These are phyloP conservation scores for Apiospora malaysiana DNA, from an alignment of 2,329 filamentous ascomycete species.

Conservation along the genomic window DNA sequence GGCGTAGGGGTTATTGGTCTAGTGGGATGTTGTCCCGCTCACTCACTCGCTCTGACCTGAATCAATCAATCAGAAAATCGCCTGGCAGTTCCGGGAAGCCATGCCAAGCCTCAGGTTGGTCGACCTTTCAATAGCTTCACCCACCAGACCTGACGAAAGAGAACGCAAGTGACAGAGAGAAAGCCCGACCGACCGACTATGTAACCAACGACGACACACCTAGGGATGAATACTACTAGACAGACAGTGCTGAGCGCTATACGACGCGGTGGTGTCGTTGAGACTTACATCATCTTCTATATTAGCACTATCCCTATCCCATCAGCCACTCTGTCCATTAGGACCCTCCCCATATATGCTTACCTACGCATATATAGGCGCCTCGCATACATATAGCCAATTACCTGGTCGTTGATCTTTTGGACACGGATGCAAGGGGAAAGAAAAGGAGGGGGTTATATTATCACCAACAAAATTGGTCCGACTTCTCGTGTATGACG, in stretches of 20 bases:
- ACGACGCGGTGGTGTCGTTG: neutral
- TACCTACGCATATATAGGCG: neutral
- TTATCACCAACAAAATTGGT: slow-evolving; percentile 9
- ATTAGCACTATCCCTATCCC: neutral
- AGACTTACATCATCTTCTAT: slow-evolving; percentile 9
- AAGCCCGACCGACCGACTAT: neutral
- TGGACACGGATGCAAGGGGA: neutral
- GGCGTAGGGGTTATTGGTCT: slow-evolving; percentile 10
- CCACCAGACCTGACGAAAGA: neutral
- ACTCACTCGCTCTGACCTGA: neutral
- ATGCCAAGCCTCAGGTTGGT: slow-evolving; percentile 6
- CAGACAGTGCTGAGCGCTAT: neutral
- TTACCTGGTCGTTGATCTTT: slow-evolving; percentile 18
- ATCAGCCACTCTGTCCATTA: neutral
- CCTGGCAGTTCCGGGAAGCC: neutral
- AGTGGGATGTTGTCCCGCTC: slow-evolving; percentile 16
- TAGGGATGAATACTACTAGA: neutral
- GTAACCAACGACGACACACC: neutral
- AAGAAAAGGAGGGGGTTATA: neutral
- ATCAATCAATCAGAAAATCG: neutral
- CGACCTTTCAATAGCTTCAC: slow-evolving; percentile 5
- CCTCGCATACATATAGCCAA: slow-evolving; percentile 7
- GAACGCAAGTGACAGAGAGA: neutral
- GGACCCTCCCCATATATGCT: slow-evolving; percentile 7
- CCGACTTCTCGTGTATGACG: neutral